These are phyloP conservation scores for Coriolopsis trogii DNA, from an alignment of 1,284 basidiomycete genomes.

Conservation along the genomic window DNA sequence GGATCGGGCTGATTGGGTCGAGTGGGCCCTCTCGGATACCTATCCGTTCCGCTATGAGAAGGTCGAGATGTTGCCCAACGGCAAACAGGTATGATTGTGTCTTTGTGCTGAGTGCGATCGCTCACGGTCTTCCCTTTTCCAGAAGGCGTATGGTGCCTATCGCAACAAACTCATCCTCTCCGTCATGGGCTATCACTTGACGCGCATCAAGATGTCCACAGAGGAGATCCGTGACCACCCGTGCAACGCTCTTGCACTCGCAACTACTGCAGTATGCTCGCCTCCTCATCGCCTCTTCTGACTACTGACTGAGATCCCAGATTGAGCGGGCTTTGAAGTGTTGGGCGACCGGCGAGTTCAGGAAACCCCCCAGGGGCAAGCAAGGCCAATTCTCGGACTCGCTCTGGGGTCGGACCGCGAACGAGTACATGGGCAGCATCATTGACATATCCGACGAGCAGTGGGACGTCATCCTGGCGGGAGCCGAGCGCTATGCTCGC, in stretches of 20 bases:
- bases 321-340: conserved; percentile 1
- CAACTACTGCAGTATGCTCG: conserved; percentile 1
- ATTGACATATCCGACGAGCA: not conserved
- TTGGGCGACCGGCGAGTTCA: not conserved
- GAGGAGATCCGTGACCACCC: conserved; percentile 1
- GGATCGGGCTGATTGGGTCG: not conserved
- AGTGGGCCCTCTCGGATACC: not conserved
- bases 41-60: conserved; percentile 2
- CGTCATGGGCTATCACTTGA: not conserved
- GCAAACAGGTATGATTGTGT: not conserved
- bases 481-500: not conserved
- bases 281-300: not conserved
- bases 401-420: not conserved
- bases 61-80: not conserved
- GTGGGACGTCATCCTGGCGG: conserved; percentile 1
- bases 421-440: conserved; percentile 1
- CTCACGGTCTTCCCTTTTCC: not conserved
- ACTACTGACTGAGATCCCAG: not conserved
- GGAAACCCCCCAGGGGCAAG: not conserved
- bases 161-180: not conserved
- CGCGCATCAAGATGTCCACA: not conserved
- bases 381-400: conserved; percentile 1
- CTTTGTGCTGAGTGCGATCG: not conserved
- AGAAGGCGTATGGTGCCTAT: not conserved
- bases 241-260: conserved; percentile 5